Percentiles rank a stretch among this genome's conserved stretches.
Conservation (phyloP, 495 filamentous ascomycete species). For the Neurospora sp. region DNA sequence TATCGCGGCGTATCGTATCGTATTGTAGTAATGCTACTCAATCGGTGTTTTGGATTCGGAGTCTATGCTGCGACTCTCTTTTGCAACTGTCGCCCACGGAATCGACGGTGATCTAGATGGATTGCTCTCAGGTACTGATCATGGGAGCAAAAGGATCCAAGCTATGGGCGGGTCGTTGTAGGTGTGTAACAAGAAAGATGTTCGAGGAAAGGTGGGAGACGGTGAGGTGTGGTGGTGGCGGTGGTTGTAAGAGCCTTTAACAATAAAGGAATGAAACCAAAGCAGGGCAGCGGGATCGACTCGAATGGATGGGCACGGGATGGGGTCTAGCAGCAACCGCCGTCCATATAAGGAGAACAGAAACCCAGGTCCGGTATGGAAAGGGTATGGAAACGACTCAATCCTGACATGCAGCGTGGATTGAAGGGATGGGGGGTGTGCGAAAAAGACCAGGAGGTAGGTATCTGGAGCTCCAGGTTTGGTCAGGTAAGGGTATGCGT, state of each 20-base stretch:
- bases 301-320: slow-evolving; percentile 27
- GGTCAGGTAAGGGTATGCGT: background rate
- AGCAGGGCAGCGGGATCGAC: slow-evolving; percentile 17
- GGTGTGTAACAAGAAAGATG: slow-evolving; percentile 39
- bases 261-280: slow-evolving; percentile 11
- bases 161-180: slow-evolving; percentile 8
- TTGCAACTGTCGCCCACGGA: background rate
- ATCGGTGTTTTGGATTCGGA: slow-evolving; percentile 18
- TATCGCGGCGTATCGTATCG: background rate
- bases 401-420: slow-evolving; percentile 12
- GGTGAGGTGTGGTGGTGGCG: slow-evolving; percentile 9
- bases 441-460: background rate
- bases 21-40: slow-evolving; percentile 13
- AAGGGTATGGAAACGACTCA: slow-evolving; percentile 4
- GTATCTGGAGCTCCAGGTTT: slow-evolving; percentile 3
- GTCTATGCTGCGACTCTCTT: background rate
- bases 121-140: background rate
- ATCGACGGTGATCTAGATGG: background rate
- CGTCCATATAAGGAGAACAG: background rate
- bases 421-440: slow-evolving; percentile 6
- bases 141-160: slow-evolving; percentile 13
- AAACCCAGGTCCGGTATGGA: background rate
- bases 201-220: slow-evolving; percentile 30
- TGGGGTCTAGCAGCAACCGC: slow-evolving; percentile 14
- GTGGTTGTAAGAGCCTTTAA: background rate